Conservation (phyloP, 2,329 filamentous ascomycete genomes). For the Xylaria arbuscula region DNA sequence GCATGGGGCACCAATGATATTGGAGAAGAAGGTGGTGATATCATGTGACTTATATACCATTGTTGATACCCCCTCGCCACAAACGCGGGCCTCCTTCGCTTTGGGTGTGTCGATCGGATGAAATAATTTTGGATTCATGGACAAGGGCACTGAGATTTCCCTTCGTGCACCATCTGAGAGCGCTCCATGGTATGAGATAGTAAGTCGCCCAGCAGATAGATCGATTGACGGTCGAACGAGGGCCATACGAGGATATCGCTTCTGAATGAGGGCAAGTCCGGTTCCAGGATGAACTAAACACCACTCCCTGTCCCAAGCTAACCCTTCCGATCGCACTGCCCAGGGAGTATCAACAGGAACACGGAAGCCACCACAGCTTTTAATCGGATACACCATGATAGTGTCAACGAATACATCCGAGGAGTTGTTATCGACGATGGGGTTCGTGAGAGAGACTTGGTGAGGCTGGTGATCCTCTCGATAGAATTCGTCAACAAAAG, state of each 20-base stretch:
- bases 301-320: slow-evolving; percentile 97
- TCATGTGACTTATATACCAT: slow-evolving; percentile 74
- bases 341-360: slow-evolving; percentile 74
- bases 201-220: slow-evolving; percentile 72
- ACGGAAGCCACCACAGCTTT: slow-evolving; percentile 86
- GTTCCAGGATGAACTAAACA: slow-evolving; percentile 90
- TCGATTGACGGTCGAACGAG: slow-evolving; percentile 81
- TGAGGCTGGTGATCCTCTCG: slow-evolving; percentile 35
- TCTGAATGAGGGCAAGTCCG: slow-evolving; percentile 86
- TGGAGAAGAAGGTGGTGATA: slow-evolving; percentile 82
- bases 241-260: slow-evolving; percentile 87
- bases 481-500: slow-evolving; percentile 79
- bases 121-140: slow-evolving; percentile 71
- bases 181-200: slow-evolving; percentile 64
- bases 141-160: slow-evolving; percentile 70
- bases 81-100: slow-evolving; percentile 73
- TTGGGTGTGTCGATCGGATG: slow-evolving; percentile 53
- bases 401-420: slow-evolving; percentile 66
- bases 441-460: slow-evolving; percentile 23
- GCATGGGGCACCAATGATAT: slow-evolving; percentile 80
- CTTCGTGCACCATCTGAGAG: slow-evolving; percentile 32
- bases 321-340: slow-evolving; percentile 82
- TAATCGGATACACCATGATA: slow-evolving; percentile 87
- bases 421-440: slow-evolving; percentile 2
- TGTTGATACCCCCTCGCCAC: slow-evolving; percentile 80